Percentiles rank a stretch among this genome's conserved stretches.
Evolutionary conservation across 331 rosid species (phyloP).

Genomic region (Quercus tomentella): DNA sequence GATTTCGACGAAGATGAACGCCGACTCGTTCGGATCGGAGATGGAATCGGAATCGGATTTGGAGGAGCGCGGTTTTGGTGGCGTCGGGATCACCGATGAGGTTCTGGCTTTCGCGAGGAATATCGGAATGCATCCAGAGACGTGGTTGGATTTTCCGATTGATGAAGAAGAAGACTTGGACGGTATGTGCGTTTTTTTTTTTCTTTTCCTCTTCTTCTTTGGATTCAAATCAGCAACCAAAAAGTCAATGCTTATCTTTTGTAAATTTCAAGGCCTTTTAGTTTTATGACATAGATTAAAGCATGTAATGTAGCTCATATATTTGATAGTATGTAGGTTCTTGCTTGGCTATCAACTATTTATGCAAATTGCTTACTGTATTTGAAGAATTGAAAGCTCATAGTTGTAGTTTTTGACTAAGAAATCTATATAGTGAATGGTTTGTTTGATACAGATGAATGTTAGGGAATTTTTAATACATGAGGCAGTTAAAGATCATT

Average conservation of each 20-base stretch:
- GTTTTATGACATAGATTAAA: neutral
- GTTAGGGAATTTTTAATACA: neutral
- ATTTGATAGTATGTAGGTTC: neutral
- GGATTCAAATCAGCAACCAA: too few relatives aligned
- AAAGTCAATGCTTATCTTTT: too few relatives aligned
- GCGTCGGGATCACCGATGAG: slow-evolving; percentile 60
- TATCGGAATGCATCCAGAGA: slow-evolving; percentile 98
- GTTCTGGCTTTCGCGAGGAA: slow-evolving; percentile 53
- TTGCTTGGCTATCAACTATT: neutral
- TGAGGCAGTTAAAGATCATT: too few relatives aligned
- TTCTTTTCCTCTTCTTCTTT: too few relatives aligned
- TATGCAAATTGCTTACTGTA: neutral
- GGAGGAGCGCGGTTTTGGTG: slow-evolving; percentile 21
- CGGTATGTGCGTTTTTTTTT: slow-evolving; percentile 37
- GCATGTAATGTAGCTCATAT: neutral
- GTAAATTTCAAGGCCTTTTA: too few relatives aligned
- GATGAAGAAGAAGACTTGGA: slow-evolving; percentile 84
- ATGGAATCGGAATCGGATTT: neutral
- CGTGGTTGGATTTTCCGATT: slow-evolving; percentile 94
- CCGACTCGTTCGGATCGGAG: slow-evolving; percentile 5
- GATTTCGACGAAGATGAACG: slow-evolving; percentile 17
- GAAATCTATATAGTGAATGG: neutral
- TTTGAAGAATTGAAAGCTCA: neutral
- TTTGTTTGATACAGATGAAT: neutral
- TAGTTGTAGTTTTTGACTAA: neutral